Evolutionary conservation across 306 rosid species (phyloP).

Genomic region (Gillenia trifoliata): DNA sequence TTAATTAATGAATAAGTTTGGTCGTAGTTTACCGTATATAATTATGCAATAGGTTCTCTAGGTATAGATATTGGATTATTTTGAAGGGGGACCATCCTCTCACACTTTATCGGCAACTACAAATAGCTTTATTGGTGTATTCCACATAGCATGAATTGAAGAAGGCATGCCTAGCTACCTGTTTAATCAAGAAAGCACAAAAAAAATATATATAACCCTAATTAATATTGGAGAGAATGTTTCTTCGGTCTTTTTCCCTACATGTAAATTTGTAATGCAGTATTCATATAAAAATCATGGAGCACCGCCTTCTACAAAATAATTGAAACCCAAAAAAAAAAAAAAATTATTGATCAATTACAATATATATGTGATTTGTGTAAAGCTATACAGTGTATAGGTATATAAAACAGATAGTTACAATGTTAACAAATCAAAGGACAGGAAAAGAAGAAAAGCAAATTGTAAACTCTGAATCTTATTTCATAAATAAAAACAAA

Average conservation of each 20-base stretch:
- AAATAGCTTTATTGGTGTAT: constrained; percentile 33
- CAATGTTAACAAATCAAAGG: not conserved
- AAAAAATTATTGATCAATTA: no score
- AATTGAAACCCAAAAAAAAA: no score
- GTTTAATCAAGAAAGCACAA: not conserved
- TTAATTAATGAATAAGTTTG: constrained; percentile 12
- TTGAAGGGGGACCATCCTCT: not conserved
- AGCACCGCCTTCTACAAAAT: no score
- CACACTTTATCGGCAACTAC: constrained; percentile 13
- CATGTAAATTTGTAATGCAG: not conserved
- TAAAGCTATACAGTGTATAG: no score
- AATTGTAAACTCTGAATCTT: not conserved
- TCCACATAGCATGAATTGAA: constrained; percentile 25
- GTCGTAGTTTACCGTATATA: not conserved
- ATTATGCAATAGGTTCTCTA: not conserved
- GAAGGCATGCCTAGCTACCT: constrained; percentile 14
- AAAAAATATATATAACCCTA: constrained; percentile 9
- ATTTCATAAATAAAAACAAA: no score
- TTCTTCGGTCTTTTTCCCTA: not conserved
- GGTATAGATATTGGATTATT: not conserved
- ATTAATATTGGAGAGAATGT: not conserved
- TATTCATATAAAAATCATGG: not conserved
- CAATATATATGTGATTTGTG: no score
- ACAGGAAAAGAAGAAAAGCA: no score
- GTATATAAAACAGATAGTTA: no score